Base-by-base conservation (phyloP, 805 yeast species). In the Kodamaea laetipori region DNA sequence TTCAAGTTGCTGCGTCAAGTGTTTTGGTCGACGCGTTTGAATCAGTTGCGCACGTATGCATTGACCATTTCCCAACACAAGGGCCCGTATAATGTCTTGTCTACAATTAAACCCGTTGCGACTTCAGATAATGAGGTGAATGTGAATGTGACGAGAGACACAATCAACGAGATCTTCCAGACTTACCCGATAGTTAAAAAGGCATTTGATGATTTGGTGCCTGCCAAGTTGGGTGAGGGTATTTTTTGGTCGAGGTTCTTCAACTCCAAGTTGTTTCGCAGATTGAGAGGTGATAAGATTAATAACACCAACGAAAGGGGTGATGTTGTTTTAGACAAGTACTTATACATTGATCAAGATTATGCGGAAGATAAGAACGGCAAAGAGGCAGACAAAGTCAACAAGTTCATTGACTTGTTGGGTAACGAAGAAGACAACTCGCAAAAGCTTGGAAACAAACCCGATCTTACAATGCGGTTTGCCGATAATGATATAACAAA, bases 161-260 rank as follows among this genome's bases (percentile, higher is more conserved):
- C 85, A 48, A 90, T 94, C 56, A 82, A 80, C 44, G 95, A 86
- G 50, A 89, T 94, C 16, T 90, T 94, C 60, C 87, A 83, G 40
- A 96, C 92, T 46, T 94, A 92, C 57, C 99, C 99, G 0, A 80
- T 90, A 28, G 95, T 94, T 18, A 80, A 87, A 47, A 80, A 78
- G 49, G 98, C 98, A 0, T 94, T 86, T 57, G 82, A 80, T 46
- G 99, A 94, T 43, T 82, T 82, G 45, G 99, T 94, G 4, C 99
- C 98, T 1, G 54, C 48, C 10, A 82, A 84, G 48, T 73, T 94
- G 41, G 77, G 80, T 37, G 98, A 94, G 60, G 90, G 92, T 32
- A 96, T 86, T 57, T 94, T 94, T 55, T 94, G 99, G 99, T 88
- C 96, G 8, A 71, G 97, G 49, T 94, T 94, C 57, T 94, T 94